Base-by-base conservation (phyloP, 2,329 filamentous ascomycete genomes). In the Myotisia sp. region DNA sequence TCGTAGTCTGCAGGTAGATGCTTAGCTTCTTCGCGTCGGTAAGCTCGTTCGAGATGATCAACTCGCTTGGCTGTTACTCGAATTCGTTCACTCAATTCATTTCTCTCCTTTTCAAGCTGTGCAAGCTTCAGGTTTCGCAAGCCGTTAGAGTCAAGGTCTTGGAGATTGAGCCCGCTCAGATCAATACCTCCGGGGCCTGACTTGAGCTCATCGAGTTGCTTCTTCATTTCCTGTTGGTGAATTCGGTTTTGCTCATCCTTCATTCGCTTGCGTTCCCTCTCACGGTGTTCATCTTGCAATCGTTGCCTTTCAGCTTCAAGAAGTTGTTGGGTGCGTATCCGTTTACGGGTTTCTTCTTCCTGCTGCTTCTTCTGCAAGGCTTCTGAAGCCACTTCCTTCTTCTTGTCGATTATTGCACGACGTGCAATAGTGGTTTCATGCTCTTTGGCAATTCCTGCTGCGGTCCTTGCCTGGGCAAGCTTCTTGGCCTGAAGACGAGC, bases 51-150 rank as follows among this genome's bases (percentile, higher is more conserved):
- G 48, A 98, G 66, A 62, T 98, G 87, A 54, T 98, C 90, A 50
- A 94, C 82, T 44, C 90, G 80, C 74, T 94, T 95, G 57, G 80
- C 84, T 40, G 86, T 92, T 49, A 92, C 75, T 49, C 85, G 79
- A 34, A 95, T 74, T 55, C 81, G 84, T 62, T 94, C 85, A 44
- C 81, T 83, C 46, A 94, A 76, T 53, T 90, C 85, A 52, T 87
- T 92, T 78, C 95, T 98, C 68, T 95, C 90, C 49, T 87, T 86
- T 64, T 95, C 90, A 7, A 98, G 74, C 60, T 93, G 87, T 41
- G 83, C 80, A 38, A 98, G 73, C 69, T 95, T 95, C 64, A 98
- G 79, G 47, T 82, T 79, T 56, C 90, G 86, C 48, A 98, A 81
- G 44, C 79, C 78, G 59, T 84, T 85, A 57, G 77, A 82, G 59